phyloP scores from a whole-genome alignment of 2,329 filamentous ascomycete genomes.

The Botrytis paeoniae region DNA sequence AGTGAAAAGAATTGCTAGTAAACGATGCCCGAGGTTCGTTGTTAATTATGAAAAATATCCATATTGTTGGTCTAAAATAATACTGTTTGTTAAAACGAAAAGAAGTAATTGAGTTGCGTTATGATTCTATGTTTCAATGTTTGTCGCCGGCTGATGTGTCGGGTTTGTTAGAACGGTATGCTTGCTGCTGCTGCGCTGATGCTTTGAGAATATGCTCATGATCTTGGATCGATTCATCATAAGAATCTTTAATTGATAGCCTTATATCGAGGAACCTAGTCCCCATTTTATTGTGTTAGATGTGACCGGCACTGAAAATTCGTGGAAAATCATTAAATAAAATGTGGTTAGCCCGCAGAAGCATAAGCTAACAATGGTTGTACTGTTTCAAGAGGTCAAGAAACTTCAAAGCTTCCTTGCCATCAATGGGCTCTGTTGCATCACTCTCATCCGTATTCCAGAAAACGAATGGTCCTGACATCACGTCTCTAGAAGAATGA shows the following conservation, averaged over 20 bases:
- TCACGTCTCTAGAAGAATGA: constrained; percentile 11
- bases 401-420: constrained; percentile 31
- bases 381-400: constrained; percentile 6
- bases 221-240: not conserved
- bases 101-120: not conserved
- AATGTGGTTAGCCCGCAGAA: not conserved
- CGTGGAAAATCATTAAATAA: not conserved
- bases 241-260: not conserved
- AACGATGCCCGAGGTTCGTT: not conserved
- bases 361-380: not conserved
- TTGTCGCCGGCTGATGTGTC: not conserved
- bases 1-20: not conserved
- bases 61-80: constrained; percentile 6
- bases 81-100: not conserved
- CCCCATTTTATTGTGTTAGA: not conserved
- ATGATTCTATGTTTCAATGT: not conserved
- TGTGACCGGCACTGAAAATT: not conserved
- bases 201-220: not conserved
- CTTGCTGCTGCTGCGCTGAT: not conserved
- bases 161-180: not conserved
- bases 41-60: not conserved
- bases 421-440: constrained; percentile 20
- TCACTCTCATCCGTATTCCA: constrained; percentile 36
- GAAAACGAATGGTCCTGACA: constrained; percentile 39
- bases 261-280: not conserved